A percentile compares a stretch with the other conserved stretches of the same genome.
Evolutionary conservation across 2,329 filamentous ascomycete genomes (phyloP).

Genomic region (Penicillium sp.): DNA sequence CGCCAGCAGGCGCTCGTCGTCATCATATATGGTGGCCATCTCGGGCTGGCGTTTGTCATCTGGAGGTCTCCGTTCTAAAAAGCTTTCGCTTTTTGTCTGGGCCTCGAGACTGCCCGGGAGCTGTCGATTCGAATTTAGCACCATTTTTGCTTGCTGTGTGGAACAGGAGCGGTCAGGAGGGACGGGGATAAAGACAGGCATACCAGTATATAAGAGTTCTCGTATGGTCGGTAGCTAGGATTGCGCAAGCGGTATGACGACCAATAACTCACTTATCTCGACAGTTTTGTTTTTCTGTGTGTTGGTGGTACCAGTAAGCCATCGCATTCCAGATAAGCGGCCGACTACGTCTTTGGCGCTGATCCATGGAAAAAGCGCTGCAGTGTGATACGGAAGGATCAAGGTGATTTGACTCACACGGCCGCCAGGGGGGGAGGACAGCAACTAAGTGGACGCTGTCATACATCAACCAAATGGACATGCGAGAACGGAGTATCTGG

Average conservation of each 20-base stretch:
- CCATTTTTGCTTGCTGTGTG: conserved; percentile 7
- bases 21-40: conserved; percentile 48
- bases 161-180: not conserved
- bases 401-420: not conserved
- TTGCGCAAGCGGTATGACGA: not conserved
- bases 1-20: conserved; percentile 58
- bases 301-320: not conserved
- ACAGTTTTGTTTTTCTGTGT: not conserved
- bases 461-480: not conserved
- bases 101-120: not conserved
- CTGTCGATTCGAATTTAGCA: conserved; percentile 6
- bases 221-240: not conserved
- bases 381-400: not conserved
- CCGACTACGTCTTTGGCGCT: not conserved
- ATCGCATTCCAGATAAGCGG: not conserved
- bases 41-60: conserved; percentile 11
- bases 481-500: conserved; percentile 2
- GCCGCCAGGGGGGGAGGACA: not conserved
- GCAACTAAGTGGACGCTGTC: conserved; percentile 3
- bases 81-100: not conserved
- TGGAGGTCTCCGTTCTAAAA: not conserved
- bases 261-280: not conserved
- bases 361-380: not conserved
- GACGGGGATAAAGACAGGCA: not conserved
- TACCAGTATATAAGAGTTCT: not conserved